Conservation (phyloP, 2,329 filamentous ascomycete species). For the Alternaria alternata region DNA sequence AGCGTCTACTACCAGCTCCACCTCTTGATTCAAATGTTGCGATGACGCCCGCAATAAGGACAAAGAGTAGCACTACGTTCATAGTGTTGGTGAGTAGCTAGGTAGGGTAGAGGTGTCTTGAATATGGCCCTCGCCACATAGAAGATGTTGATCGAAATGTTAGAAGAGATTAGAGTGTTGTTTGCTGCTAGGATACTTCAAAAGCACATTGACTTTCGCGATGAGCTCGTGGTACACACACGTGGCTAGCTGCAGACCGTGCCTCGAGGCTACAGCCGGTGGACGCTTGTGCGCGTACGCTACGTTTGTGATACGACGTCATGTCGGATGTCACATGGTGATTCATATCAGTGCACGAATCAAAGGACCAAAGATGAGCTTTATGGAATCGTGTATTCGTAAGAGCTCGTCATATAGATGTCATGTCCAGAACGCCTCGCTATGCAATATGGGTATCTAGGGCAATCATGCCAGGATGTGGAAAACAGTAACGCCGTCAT, state of each 20-base stretch:
- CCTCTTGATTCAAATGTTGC: background rate
- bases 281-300: constrained; percentile 1
- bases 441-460: constrained; percentile 36
- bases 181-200: background rate
- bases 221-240: constrained; percentile 9
- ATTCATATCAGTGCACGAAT: background rate
- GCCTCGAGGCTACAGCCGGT: constrained; percentile 9
- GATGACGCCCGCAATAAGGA: background rate
- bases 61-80: background rate
- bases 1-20: background rate
- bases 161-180: background rate
- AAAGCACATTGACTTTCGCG: background rate
- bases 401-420: background rate
- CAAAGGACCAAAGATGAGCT: background rate
- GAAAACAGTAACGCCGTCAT: constrained; percentile 12
- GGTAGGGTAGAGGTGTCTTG: background rate
- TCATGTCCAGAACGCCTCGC: constrained; percentile 28
- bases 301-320: background rate
- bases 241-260: constrained; percentile 18
- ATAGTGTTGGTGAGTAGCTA: background rate
- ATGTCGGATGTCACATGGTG: constrained; percentile 5
- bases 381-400: constrained; percentile 8
- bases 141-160: background rate
- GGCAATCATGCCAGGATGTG: background rate
- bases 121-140: background rate